phyloP scores from a whole-genome alignment of 345 rosid species.

The Jatropha curcas region DNA sequence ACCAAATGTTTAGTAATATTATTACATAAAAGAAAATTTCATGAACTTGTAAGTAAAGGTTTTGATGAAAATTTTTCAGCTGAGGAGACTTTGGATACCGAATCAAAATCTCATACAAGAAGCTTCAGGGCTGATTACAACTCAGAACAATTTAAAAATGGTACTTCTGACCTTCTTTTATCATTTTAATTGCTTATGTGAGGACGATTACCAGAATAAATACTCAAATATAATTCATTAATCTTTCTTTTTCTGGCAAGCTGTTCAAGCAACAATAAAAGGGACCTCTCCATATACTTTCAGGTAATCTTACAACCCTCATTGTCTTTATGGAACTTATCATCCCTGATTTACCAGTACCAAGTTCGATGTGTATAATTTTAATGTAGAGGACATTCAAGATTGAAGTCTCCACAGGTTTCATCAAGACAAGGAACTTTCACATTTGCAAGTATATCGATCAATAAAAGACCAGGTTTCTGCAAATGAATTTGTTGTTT shows the following conservation, averaged over 20 bases:
- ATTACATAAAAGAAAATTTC: too few species aligned
- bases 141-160: constrained; percentile 39
- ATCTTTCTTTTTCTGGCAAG: constrained; percentile 22
- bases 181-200: too few species aligned
- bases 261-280: constrained; percentile 41
- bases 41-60: too few species aligned
- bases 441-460: constrained; percentile 35
- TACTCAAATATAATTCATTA: background rate
- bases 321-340: constrained; percentile 7
- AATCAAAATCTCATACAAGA: constrained; percentile 17
- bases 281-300: constrained; percentile 33
- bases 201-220: background rate
- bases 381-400: constrained; percentile 35
- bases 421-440: constrained; percentile 33
- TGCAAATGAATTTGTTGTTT: background rate
- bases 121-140: constrained; percentile 38
- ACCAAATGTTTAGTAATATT: too few species aligned
- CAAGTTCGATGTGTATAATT: background rate
- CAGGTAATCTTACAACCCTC: constrained; percentile 34
- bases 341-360: background rate
- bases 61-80: constrained; percentile 17
- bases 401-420: constrained; percentile 37
- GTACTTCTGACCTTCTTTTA: constrained; percentile 26
- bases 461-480: constrained; percentile 40
- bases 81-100: constrained; percentile 24